Percentiles rank a stretch among this genome's conserved stretches.
Conservation (phyloP, 805 yeast species). For the Lipomyces orientalis region DNA sequence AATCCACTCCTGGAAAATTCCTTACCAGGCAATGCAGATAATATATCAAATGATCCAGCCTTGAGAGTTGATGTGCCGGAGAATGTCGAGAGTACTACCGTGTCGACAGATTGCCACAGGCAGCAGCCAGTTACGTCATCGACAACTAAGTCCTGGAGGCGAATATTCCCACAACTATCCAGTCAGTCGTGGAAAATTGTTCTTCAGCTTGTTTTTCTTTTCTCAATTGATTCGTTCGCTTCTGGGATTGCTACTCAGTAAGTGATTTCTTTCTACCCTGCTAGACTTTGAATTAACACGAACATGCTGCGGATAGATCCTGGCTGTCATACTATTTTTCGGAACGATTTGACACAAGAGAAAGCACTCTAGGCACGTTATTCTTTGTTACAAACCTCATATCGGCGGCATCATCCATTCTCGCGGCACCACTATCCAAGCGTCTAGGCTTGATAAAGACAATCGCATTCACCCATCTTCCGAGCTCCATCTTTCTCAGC, state of each 20-base stretch:
- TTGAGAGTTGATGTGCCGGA: conserved; percentile 8
- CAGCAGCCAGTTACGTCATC: too few species aligned
- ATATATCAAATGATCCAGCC: too few species aligned
- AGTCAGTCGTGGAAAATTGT: conserved; percentile 34
- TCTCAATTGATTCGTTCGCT: conserved; percentile 86
- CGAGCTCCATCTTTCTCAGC: conserved; percentile 70
- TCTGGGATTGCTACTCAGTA: conserved; percentile 65
- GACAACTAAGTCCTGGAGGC: background rate
- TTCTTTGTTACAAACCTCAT: conserved; percentile 67
- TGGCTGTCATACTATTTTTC: conserved; percentile 87
- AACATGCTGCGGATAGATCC: too few species aligned
- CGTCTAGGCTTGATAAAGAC: conserved; percentile 77
- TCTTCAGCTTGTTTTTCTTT: conserved; percentile 46
- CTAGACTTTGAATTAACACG: too few species aligned
- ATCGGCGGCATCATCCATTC: conserved; percentile 71
- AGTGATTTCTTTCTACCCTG: too few species aligned
- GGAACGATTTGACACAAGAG: conserved; percentile 58
- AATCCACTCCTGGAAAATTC: background rate
- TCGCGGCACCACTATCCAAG: conserved; percentile 73
- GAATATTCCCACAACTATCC: conserved; percentile 16
- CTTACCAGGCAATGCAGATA: too few species aligned
- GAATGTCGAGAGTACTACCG: background rate
- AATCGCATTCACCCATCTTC: conserved; percentile 72
- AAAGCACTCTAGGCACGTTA: conserved; percentile 66
- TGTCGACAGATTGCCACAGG: conserved; percentile 56